A percentile compares a stretch with the other conserved stretches of the same genome.
These are phyloP conservation scores for Vanderwaltozyma verrucispora DNA, from an alignment of 805 yeast species.

Conservation along the genomic window DNA sequence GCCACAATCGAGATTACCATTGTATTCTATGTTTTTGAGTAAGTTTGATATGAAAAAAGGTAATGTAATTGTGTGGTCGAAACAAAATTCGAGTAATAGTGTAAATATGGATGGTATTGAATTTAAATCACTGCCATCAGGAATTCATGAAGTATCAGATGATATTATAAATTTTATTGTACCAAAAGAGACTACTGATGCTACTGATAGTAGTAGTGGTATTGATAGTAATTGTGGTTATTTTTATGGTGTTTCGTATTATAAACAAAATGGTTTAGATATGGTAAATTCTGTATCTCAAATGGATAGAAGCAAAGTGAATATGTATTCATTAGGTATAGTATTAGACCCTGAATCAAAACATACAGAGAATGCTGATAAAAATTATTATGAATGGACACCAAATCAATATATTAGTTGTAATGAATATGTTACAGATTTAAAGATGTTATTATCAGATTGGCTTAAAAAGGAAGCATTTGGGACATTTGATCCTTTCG, in stretches of 20 bases:
- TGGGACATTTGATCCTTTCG: slow-evolving; percentile 9
- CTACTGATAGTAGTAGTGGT: too few relatives aligned
- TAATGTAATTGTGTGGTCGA: slow-evolving; percentile 23
- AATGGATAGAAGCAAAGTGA: slow-evolving; percentile 36
- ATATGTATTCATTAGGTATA: slow-evolving; percentile 57
- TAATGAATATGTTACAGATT: slow-evolving; percentile 12
- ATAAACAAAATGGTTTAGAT: slow-evolving; percentile 34
- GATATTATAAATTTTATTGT: slow-evolving; percentile 49
- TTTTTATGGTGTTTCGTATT: slow-evolving; percentile 42
- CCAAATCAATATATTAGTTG: slow-evolving; percentile 8
- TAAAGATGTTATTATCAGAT: slow-evolving; percentile 13
- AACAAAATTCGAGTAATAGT: slow-evolving; percentile 6
- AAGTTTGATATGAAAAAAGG: slow-evolving; percentile 28
- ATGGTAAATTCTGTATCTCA: slow-evolving; percentile 10
- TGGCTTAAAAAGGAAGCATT: slow-evolving; percentile 12
- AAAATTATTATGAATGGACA: background rate
- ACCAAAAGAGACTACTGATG: slow-evolving; percentile 16
- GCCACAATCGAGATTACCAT: background rate
- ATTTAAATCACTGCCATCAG: slow-evolving; percentile 59
- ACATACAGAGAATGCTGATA: background rate
- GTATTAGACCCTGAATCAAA: slow-evolving; percentile 34
- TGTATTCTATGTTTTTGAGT: slow-evolving; percentile 18
- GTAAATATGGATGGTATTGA: slow-evolving; percentile 39
- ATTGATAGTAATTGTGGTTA: too few relatives aligned
- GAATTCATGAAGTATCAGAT: slow-evolving; percentile 41